phyloP scores from a whole-genome alignment of 331 rosid species.

The Rosa hybrid region DNA sequence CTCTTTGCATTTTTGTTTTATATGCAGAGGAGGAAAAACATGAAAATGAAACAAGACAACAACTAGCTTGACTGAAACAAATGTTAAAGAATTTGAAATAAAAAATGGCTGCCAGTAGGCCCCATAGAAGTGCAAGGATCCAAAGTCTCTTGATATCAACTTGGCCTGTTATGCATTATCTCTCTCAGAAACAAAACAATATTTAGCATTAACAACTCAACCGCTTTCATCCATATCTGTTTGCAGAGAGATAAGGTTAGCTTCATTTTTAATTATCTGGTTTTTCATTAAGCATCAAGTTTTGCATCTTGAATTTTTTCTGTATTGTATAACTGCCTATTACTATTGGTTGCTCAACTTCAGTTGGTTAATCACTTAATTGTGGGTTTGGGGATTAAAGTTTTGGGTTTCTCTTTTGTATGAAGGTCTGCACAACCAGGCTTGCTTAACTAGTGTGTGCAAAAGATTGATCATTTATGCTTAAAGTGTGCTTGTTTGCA shows the following conservation, averaged over 20 bases:
- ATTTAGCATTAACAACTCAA: not conserved
- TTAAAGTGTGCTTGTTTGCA: not conserved
- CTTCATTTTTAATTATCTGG: not conserved
- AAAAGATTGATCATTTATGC: not conserved
- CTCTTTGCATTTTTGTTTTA: too few species aligned
- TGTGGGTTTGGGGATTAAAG: not conserved
- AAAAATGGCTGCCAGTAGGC: not conserved
- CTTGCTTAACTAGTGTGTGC: not conserved
- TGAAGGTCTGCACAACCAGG: not conserved
- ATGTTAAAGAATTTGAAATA: not conserved
- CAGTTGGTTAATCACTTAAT: not conserved
- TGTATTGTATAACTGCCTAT: not conserved
- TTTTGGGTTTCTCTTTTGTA: not conserved
- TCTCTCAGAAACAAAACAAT: not conserved
- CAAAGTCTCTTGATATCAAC: not conserved
- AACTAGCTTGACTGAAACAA: too few species aligned
- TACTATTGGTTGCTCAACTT: not conserved
- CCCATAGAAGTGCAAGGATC: not conserved
- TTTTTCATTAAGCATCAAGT: not conserved
- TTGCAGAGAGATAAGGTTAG: slow-evolving; percentile 4
- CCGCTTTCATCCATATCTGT: not conserved
- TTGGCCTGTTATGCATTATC: not conserved
- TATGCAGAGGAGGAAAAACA: too few species aligned
- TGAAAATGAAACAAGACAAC: too few species aligned
- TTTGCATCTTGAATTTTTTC: not conserved